A percentile compares a stretch with the other conserved stretches of the same genome.
These are phyloP conservation scores for Phytopythium chamaehyphon DNA, from an alignment of 352 stramenopile species.

Conservation along the genomic window DNA sequence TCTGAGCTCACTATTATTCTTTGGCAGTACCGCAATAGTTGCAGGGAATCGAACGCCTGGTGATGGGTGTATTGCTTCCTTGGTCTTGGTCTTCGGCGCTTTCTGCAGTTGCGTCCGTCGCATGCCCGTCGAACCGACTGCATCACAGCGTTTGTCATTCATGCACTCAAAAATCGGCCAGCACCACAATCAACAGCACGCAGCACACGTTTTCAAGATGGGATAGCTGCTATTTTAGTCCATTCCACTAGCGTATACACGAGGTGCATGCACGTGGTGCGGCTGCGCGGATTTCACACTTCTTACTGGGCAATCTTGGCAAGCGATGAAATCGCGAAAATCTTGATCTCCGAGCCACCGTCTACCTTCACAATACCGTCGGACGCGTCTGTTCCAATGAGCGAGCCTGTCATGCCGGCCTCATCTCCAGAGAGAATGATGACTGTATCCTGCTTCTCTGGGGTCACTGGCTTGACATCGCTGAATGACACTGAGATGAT, in stretches of 20 bases:
- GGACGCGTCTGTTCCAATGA: slow-evolving; percentile 84
- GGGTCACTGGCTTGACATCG: slow-evolving; percentile 69
- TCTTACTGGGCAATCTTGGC: slow-evolving; percentile 83
- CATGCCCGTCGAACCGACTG: not conserved
- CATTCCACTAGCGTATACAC: too few relatives aligned
- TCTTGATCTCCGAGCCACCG: slow-evolving; percentile 87
- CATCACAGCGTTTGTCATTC: not conserved
- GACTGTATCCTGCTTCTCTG: slow-evolving; percentile 85
- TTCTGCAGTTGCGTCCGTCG: not conserved
- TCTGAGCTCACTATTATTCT: too few relatives aligned
- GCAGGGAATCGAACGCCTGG: too few relatives aligned
- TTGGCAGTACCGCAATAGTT: too few relatives aligned
- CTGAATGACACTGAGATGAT: slow-evolving; percentile 61
- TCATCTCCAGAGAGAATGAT: slow-evolving; percentile 86
- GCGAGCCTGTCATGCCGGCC: slow-evolving; percentile 74
- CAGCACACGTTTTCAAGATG: too few relatives aligned
- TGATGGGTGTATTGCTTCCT: too few relatives aligned
- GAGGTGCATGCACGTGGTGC: too few relatives aligned
- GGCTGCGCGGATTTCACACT: not conserved
- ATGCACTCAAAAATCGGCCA: not conserved
- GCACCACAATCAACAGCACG: too few relatives aligned
- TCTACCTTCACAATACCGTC: slow-evolving; percentile 90
- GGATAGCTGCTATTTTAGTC: too few relatives aligned
- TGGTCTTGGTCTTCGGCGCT: too few relatives aligned
- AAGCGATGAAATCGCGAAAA: slow-evolving; percentile 78